Percentiles rank a stretch among this genome's conserved stretches.
Evolutionary conservation across 306 rosid genomes (phyloP).

Genomic region (Ormosia emarginata): DNA sequence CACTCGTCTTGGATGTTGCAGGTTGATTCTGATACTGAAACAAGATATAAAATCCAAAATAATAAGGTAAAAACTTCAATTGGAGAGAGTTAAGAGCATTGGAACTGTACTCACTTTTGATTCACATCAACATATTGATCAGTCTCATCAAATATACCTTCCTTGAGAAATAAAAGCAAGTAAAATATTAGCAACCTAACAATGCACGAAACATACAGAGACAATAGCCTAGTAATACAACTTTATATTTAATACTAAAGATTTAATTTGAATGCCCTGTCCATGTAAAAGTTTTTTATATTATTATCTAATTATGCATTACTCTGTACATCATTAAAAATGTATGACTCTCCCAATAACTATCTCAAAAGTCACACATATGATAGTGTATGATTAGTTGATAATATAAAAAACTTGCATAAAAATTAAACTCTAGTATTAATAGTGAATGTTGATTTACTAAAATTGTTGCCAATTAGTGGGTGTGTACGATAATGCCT

Average conservation of each 20-base stretch:
- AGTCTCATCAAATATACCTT: constrained; percentile 77
- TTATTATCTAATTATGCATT: no score
- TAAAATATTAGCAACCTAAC: not conserved
- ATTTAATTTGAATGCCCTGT: no score
- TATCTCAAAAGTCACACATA: no score
- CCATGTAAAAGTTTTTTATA: no score
- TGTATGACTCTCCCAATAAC: no score
- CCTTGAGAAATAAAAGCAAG: constrained; percentile 34
- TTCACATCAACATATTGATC: constrained; percentile 72
- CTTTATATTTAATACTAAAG: not conserved
- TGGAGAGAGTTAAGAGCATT: not conserved
- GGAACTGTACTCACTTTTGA: constrained; percentile 50
- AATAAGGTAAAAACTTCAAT: not conserved
- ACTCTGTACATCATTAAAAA: no score
- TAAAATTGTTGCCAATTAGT: not conserved
- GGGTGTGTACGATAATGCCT: not conserved
- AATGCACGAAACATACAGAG: not conserved
- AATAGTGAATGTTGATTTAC: not conserved
- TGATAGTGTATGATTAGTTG: no score
- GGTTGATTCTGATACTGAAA: constrained; percentile 60
- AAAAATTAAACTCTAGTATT: no score
- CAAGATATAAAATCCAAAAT: not conserved
- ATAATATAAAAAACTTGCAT: no score
- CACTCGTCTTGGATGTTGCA: constrained; percentile 50
- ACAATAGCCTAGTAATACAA: not conserved